Conservation (phyloP, 202 grass and related monocot species). For the Zizania palustris region DNA sequence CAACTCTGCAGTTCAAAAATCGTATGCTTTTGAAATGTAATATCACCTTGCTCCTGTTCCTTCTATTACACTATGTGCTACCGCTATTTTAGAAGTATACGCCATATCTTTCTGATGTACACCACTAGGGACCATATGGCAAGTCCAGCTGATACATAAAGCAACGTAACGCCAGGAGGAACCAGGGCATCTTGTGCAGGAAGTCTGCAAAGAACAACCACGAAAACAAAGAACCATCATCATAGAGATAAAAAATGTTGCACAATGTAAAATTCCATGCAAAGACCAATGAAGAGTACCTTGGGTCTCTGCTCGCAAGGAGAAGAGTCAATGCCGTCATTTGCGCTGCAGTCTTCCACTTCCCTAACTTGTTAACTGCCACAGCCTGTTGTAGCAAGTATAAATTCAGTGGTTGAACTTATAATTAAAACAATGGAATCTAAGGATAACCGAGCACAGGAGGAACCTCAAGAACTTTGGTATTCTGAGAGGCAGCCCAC, state of each 20-base stretch:
- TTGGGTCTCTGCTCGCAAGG: conserved; percentile 81
- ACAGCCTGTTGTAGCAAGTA: conserved; percentile 65
- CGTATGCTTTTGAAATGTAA: conserved; percentile 36
- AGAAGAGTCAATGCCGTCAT: conserved; percentile 87
- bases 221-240: background rate
- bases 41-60: conserved; percentile 40
- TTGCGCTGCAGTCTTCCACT: conserved; percentile 94
- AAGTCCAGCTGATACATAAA: conserved; percentile 88
- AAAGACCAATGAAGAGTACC: conserved; percentile 36
- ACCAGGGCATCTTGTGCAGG: conserved; percentile 51
- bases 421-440: conserved; percentile 9
- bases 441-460: conserved; percentile 19
- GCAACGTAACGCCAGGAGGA: conserved; percentile 64
- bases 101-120: conserved; percentile 95
- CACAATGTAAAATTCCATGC: background rate
- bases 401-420: conserved; percentile 30
- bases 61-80: conserved; percentile 58
- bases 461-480: conserved; percentile 87
- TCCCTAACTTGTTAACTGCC: conserved; percentile 90
- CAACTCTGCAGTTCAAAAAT: conserved; percentile 41
- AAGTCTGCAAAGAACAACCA: conserved; percentile 52
- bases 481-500: conserved; percentile 95
- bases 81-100: conserved; percentile 77
- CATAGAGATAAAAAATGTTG: conserved; percentile 9
- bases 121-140: conserved; percentile 91